Percentiles rank a stretch among this genome's conserved stretches.
Conservation (phyloP, 2,329 filamentous ascomycete species). For the Emergomyces africanus region DNA sequence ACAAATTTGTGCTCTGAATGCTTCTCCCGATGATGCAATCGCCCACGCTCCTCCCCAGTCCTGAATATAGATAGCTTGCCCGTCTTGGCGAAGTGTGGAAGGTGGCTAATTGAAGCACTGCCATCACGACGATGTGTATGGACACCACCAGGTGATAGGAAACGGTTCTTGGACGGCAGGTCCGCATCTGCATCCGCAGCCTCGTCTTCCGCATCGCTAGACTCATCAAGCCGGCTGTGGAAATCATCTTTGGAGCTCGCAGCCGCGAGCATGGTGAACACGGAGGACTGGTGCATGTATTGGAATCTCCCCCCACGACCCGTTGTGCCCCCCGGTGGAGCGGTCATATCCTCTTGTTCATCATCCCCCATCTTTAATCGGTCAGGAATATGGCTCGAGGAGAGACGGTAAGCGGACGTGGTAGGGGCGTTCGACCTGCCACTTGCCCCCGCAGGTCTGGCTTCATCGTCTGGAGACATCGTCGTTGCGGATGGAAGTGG, state of each 20-base stretch:
- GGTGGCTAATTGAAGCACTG: not conserved
- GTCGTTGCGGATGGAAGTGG: not conserved
- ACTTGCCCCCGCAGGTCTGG: not conserved
- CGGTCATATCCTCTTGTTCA: conserved; percentile 48
- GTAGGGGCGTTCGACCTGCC: not conserved
- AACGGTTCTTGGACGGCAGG: conserved; percentile 7
- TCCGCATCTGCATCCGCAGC: conserved; percentile 17
- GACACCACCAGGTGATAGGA: not conserved
- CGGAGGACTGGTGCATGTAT: conserved; percentile 87
- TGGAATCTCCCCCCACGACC: conserved; percentile 31
- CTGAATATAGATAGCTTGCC: not conserved
- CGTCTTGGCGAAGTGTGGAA: not conserved
- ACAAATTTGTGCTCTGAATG: conserved; percentile 54
- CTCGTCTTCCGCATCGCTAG: conserved; percentile 64
- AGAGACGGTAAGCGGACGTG: conserved; percentile 4
- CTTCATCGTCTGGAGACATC: not conserved
- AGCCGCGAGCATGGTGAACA: conserved; percentile 84
- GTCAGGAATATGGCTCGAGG: conserved; percentile 44
- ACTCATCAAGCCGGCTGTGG: conserved; percentile 67
- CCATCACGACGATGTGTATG: not conserved
- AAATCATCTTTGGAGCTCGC: conserved; percentile 75
- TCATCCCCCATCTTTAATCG: conserved; percentile 45
- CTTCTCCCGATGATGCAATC: conserved; percentile 39
- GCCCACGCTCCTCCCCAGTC: conserved; percentile 3
- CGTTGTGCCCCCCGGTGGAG: conserved; percentile 31